A percentile compares a stretch with the other conserved stretches of the same genome.
These are phyloP conservation scores for Syzygium grande DNA, from an alignment of 345 rosid genomes.

Conservation along the genomic window DNA sequence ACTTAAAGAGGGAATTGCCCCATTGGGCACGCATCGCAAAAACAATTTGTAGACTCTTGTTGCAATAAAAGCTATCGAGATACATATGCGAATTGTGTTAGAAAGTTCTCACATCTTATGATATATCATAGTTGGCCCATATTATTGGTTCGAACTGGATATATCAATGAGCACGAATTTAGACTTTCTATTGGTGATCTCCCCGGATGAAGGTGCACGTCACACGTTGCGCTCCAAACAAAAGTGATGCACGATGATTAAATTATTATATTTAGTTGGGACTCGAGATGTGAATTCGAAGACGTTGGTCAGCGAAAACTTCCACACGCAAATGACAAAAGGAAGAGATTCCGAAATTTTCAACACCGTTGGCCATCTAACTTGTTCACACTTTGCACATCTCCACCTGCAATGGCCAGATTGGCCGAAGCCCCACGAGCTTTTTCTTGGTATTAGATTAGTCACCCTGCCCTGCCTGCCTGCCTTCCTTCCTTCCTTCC, in stretches of 20 bases:
- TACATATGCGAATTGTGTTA: too few relatives aligned
- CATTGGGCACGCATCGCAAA: not conserved
- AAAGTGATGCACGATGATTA: too few relatives aligned
- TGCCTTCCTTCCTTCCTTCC: not conserved
- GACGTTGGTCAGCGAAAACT: not conserved
- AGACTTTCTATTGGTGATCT: too few relatives aligned
- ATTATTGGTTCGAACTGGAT: too few relatives aligned
- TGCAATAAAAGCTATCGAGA: too few relatives aligned
- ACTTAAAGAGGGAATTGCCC: not conserved
- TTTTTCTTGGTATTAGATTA: too few relatives aligned
- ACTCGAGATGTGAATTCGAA: not conserved
- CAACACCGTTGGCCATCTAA: not conserved
- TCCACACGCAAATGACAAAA: not conserved
- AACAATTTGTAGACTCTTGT: not conserved
- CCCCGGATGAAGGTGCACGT: too few relatives aligned
- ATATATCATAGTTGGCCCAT: too few relatives aligned
- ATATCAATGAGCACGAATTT: too few relatives aligned
- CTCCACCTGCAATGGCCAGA: not conserved
- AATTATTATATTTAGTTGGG: too few relatives aligned
- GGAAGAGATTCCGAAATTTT: not conserved
- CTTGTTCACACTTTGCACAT: not conserved
- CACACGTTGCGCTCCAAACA: too few relatives aligned
- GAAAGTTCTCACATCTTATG: too few relatives aligned
- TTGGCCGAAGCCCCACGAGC: not conserved
- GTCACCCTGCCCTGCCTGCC: not conserved